phyloP scores from a whole-genome alignment of 1,284 basidiomycete species.

The Athelia psychrophila region DNA sequence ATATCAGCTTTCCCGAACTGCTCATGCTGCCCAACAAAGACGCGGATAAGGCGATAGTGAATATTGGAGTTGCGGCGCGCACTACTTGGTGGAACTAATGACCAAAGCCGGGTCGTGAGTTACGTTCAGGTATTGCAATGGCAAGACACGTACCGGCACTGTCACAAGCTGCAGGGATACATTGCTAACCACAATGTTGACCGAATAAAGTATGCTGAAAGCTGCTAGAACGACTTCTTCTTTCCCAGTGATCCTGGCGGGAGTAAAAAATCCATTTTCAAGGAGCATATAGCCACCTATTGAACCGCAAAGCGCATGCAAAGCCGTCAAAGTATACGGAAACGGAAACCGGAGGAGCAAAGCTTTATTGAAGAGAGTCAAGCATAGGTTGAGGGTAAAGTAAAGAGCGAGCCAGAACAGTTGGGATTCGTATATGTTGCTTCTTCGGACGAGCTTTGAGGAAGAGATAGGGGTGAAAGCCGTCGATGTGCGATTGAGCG shows the following conservation, averaged over 20 bases:
- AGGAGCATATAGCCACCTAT: conserved; percentile 76
- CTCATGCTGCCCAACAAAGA: conserved; percentile 50
- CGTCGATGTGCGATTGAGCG: conserved; percentile 5
- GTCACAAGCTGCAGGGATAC: conserved; percentile 86
- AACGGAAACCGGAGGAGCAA: conserved; percentile 89
- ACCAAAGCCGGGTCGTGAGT: not conserved
- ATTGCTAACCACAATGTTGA: conserved; percentile 94
- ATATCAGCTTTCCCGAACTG: conserved; percentile 60
- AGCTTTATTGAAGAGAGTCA: conserved; percentile 92
- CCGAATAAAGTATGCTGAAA: conserved; percentile 86
- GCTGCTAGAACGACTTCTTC: conserved; percentile 67
- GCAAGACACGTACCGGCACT: conserved; percentile 67
- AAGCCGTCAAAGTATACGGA: conserved; percentile 86
- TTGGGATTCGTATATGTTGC: conserved; percentile 29
- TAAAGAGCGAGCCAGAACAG: conserved; percentile 74
- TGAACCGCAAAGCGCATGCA: conserved; percentile 82
- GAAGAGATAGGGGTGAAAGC: conserved; percentile 7
- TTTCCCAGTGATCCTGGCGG: conserved; percentile 48
- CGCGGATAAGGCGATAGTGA: conserved; percentile 78
- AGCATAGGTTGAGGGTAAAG: conserved; percentile 84
- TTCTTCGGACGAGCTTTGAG: not conserved
- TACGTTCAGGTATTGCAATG: conserved; percentile 3
- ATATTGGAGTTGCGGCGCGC: conserved; percentile 88
- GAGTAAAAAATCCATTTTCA: conserved; percentile 57
- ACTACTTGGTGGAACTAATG: conserved; percentile 91